phyloP scores from a whole-genome alignment of 139 green algal genomes.

The Chlamydomonas asymmetrica region DNA sequence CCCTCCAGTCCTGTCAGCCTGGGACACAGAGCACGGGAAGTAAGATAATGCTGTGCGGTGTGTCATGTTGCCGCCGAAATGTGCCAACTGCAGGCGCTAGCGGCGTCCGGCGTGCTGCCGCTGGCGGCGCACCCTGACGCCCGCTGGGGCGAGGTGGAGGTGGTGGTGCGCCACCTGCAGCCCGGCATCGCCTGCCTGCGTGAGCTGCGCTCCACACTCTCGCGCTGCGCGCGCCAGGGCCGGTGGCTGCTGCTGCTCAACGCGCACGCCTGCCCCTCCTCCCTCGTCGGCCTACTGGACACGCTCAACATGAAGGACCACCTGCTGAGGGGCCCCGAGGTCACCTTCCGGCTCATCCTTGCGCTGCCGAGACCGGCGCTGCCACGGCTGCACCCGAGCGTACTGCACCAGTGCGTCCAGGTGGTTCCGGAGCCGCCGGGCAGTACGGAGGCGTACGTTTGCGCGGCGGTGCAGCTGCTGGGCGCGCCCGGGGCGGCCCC shows the following conservation, averaged over 20 bases:
- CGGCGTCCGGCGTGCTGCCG: background rate
- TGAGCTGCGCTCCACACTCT: constrained; percentile 1
- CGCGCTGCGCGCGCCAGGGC: constrained; percentile 7
- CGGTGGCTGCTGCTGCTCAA: constrained; percentile 30
- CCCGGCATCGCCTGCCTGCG: background rate
- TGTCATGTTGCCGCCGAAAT: too few species aligned
- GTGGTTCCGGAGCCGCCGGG: constrained; percentile 13
- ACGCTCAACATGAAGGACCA: constrained; percentile 20
- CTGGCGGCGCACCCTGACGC: constrained; percentile 18
- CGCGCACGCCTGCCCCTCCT: constrained; percentile 4
- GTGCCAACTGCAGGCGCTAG: constrained; percentile 2
- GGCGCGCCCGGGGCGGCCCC: background rate
- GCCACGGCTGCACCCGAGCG: constrained; percentile 16
- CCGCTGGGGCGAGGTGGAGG: background rate
- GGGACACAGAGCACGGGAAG: too few species aligned
- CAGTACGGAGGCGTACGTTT: background rate
- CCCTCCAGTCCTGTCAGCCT: too few species aligned
- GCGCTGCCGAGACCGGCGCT: constrained; percentile 13
- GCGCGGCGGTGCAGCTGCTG: constrained; percentile 12
- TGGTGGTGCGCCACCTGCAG: constrained; percentile 24
- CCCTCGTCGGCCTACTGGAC: constrained; percentile 23
- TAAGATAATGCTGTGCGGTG: too few species aligned
- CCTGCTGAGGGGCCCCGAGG: constrained; percentile 14
- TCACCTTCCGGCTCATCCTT: constrained; percentile 28
- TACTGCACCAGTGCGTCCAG: constrained; percentile 18